These are phyloP conservation scores for Pseudofabraea citricarpa DNA, from an alignment of 2,329 filamentous ascomycete species.

Conservation along the genomic window DNA sequence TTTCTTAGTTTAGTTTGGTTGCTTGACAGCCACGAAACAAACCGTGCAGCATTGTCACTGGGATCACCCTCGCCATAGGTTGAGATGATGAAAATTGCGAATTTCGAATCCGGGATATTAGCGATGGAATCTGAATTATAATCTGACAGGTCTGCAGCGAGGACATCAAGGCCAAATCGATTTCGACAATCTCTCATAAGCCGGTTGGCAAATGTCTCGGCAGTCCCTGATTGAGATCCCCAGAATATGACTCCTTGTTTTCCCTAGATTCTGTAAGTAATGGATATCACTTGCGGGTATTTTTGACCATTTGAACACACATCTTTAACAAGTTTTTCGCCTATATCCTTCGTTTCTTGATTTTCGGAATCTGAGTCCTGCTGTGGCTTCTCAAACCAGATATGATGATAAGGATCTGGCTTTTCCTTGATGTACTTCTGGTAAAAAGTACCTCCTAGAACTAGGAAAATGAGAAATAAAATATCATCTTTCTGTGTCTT, in stretches of 20 bases:
- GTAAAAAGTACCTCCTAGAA: conserved; percentile 24
- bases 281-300: no score
- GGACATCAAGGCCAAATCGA: conserved; percentile 33
- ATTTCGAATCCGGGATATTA: conserved; percentile 18
- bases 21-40: conserved; percentile 27
- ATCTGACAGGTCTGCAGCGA: conserved; percentile 41
- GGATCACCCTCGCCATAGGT: conserved; percentile 39
- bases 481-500: conserved; percentile 10
- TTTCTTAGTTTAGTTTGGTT: conserved; percentile 13
- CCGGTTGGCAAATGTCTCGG: conserved; percentile 36
- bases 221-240: conserved; percentile 44
- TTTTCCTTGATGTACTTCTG: conserved; percentile 41
- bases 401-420: conserved; percentile 42
- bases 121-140: conserved; percentile 31
- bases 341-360: conserved; percentile 40
- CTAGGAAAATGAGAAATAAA: conserved; percentile 23
- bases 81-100: conserved; percentile 32
- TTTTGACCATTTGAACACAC: conserved; percentile 7
- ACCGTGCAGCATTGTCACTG: conserved; percentile 30
- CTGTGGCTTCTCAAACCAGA: conserved; percentile 46
- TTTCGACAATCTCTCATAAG: conserved; percentile 34
- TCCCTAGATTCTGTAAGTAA: no score
- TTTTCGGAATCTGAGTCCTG: conserved; percentile 1
- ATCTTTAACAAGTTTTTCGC: conserved; percentile 23
- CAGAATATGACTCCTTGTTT: conserved; percentile 35